Percentiles rank a stretch among this genome's conserved stretches.
These are phyloP conservation scores for Erodium moschatum DNA, from an alignment of 441 rosid genomes.

Conservation along the genomic window DNA sequence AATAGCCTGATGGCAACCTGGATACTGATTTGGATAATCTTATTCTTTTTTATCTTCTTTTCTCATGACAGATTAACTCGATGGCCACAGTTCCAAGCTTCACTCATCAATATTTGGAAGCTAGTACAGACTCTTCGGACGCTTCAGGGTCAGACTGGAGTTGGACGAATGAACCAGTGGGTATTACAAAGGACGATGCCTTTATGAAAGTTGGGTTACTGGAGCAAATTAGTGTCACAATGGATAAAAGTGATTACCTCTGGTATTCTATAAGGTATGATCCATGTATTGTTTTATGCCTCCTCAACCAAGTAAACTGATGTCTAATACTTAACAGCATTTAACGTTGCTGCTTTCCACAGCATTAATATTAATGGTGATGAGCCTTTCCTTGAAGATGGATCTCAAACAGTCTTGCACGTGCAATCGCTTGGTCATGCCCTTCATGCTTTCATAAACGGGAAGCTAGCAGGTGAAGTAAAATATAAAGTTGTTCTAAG, in stretches of 20 bases:
- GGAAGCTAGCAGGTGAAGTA: slow-evolving; percentile 60
- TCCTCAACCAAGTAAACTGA: slow-evolving; percentile 2
- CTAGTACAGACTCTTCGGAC: slow-evolving; percentile 37
- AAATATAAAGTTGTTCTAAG: slow-evolving; percentile 2
- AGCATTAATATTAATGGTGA: slow-evolving; percentile 46
- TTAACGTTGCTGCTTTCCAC: slow-evolving; percentile 23
- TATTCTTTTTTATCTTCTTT: slow-evolving; percentile 8
- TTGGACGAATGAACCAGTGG: slow-evolving; percentile 71
- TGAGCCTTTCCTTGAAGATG: slow-evolving; percentile 53
- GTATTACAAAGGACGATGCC: slow-evolving; percentile 60
- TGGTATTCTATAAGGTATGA: slow-evolving; percentile 87
- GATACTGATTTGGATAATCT: slow-evolving; percentile 13
- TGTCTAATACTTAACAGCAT: neutral
- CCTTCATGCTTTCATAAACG: slow-evolving; percentile 73
- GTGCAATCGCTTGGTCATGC: slow-evolving; percentile 81
- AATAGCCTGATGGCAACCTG: neutral
- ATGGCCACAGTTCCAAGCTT: slow-evolving; percentile 49
- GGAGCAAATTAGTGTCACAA: slow-evolving; percentile 83
- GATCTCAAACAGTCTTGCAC: slow-evolving; percentile 66
- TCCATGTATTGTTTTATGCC: neutral
- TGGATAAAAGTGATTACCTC: slow-evolving; percentile 75
- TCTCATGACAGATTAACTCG: slow-evolving; percentile 52
- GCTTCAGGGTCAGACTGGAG: slow-evolving; percentile 56
- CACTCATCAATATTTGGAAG: slow-evolving; percentile 37
- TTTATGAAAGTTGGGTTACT: slow-evolving; percentile 55